phyloP scores from a whole-genome alignment of 495 filamentous ascomycete species.

The Penicillium herquei region DNA sequence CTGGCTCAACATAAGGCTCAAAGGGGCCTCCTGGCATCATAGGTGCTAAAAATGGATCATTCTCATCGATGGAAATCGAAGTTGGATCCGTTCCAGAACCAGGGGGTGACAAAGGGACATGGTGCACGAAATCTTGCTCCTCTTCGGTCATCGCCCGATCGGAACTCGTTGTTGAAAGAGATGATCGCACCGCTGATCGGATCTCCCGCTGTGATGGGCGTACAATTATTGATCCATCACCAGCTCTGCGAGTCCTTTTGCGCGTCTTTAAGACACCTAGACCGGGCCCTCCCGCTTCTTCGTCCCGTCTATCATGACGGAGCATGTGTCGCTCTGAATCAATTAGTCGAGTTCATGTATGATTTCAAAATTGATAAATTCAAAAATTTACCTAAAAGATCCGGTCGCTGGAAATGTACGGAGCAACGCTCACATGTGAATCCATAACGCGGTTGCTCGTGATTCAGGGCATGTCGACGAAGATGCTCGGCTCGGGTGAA shows the following conservation, averaged over 20 bases:
- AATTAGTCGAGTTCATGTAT: neutral
- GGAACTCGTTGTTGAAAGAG: constrained; percentile 13
- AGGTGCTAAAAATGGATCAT: constrained; percentile 32
- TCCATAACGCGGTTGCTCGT: constrained; percentile 44
- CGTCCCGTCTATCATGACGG: constrained; percentile 59
- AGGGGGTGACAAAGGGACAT: constrained; percentile 31
- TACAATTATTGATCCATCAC: constrained; percentile 54
- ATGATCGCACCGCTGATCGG: constrained; percentile 8
- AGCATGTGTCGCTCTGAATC: constrained; percentile 55
- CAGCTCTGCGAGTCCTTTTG: constrained; percentile 57
- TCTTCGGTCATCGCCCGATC: constrained; percentile 18
- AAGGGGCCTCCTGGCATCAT: constrained; percentile 35
- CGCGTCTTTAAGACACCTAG: constrained; percentile 57
- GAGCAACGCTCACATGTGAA: constrained; percentile 56
- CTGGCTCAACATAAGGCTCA: constrained; percentile 36
- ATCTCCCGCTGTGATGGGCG: constrained; percentile 29
- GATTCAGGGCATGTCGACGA: constrained; percentile 58
- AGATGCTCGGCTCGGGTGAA: constrained; percentile 61
- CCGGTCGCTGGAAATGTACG: constrained; percentile 56
- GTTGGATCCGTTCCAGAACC: constrained; percentile 27
- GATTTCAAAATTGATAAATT: neutral
- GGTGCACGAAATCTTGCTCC: constrained; percentile 14
- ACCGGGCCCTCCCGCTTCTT: constrained; percentile 58
- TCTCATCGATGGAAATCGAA: constrained; percentile 27
- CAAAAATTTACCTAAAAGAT: constrained; percentile 46